A percentile compares a stretch with the other conserved stretches of the same genome.
These are phyloP conservation scores for Murraya koenigii DNA, from an alignment of 345 rosid species.

Conservation along the genomic window DNA sequence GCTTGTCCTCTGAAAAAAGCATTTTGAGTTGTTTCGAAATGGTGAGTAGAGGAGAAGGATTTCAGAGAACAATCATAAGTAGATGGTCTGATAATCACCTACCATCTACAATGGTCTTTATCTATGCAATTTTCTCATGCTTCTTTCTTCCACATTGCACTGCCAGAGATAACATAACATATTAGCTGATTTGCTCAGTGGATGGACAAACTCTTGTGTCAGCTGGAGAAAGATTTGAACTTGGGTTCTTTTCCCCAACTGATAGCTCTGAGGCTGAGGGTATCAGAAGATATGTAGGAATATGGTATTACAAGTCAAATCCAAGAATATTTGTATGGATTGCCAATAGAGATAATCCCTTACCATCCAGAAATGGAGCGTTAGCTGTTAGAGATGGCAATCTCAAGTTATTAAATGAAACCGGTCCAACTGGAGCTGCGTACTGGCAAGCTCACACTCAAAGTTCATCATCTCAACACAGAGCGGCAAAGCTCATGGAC, in stretches of 20 bases:
- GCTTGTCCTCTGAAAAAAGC: too few relatives aligned
- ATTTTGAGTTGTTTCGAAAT: too few relatives aligned
- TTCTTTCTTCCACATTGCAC: not conserved
- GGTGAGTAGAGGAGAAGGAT: too few relatives aligned
- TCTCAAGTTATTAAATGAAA: conserved; percentile 8
- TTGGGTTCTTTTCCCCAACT: conserved; percentile 35
- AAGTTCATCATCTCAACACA: not conserved
- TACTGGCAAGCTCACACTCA: too few relatives aligned
- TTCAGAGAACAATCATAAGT: not conserved
- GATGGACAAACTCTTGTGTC: conserved; percentile 21
- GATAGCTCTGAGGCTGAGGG: conserved; percentile 2
- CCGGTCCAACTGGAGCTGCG: too few relatives aligned
- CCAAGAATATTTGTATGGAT: conserved; percentile 33
- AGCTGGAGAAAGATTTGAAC: conserved; percentile 21
- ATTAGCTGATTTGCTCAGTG: not conserved
- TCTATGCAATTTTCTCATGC: not conserved
- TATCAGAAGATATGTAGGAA: conserved; percentile 28
- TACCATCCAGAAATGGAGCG: not conserved
- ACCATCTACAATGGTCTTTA: not conserved
- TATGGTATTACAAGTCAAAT: conserved; percentile 25
- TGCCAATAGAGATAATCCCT: conserved; percentile 15
- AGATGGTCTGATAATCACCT: not conserved
- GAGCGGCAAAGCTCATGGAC: conserved; percentile 19
- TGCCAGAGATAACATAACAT: conserved; percentile 13
- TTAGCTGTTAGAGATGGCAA: conserved; percentile 19